Percentiles rank a stretch among this genome's conserved stretches.
phyloP scores from a whole-genome alignment of 306 rosid genomes.

The Trifolium pratense region DNA sequence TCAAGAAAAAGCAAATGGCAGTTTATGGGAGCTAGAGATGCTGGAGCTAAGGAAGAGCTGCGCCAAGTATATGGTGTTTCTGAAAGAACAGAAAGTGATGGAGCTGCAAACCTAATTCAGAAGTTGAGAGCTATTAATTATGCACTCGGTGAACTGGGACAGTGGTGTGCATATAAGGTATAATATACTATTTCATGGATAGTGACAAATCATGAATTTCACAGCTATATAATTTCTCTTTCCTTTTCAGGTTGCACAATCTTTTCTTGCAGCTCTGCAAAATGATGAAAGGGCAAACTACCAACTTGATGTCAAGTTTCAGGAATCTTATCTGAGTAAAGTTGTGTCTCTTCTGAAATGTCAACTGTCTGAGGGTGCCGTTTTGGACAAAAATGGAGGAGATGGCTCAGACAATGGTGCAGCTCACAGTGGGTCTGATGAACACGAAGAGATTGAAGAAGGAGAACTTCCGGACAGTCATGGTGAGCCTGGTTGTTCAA shows the following conservation, averaged over 20 bases:
- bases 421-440: constrained; percentile 50
- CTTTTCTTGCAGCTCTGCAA: constrained; percentile 94
- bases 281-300: constrained; percentile 97
- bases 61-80: constrained; percentile 99
- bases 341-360: constrained; percentile 87
- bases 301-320: constrained; percentile 99
- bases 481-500: constrained; percentile 64
- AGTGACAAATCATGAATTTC: constrained; percentile 25
- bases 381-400: constrained; percentile 62
- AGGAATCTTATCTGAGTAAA: constrained; percentile 81
- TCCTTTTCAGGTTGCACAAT: constrained; percentile 80
- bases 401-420: constrained; percentile 45
- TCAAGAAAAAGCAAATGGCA: constrained; percentile 99
- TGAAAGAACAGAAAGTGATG: constrained; percentile 98
- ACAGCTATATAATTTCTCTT: constrained; percentile 36
- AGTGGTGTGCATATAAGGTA: constrained; percentile 98
- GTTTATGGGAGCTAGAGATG: constrained; percentile 99
- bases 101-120: constrained; percentile 94
- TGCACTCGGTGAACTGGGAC: constrained; percentile 98
- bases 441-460: constrained; percentile 82
- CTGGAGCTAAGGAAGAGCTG: constrained; percentile 95
- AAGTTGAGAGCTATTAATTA: constrained; percentile 97
- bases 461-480: constrained; percentile 98
- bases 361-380: constrained; percentile 94
- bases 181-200: constrained; percentile 28